A percentile compares a stretch with the other conserved stretches of the same genome.
Evolutionary conservation across 1,284 basidiomycete species (phyloP).

Genomic region (Leccinum pallidistipes): DNA sequence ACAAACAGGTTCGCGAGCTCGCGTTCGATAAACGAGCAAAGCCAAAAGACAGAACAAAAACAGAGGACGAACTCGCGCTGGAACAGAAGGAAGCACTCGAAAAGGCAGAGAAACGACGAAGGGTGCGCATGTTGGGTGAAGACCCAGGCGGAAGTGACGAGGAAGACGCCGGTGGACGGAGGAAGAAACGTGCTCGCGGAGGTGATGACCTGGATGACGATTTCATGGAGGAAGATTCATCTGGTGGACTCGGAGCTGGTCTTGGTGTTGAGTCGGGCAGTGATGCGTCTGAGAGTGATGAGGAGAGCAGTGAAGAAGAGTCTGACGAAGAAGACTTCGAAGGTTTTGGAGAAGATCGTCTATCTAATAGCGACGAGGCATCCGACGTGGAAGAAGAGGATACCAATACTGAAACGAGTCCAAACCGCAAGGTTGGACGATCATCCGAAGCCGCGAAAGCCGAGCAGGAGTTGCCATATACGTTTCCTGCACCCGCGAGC

Average conservation of each 20-base stretch:
- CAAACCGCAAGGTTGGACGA: constrained; percentile 29
- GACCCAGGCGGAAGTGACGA: constrained; percentile 63
- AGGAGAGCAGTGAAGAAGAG: constrained; percentile 43
- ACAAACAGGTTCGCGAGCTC: constrained; percentile 89
- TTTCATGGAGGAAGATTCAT: constrained; percentile 59
- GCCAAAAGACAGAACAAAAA: constrained; percentile 95
- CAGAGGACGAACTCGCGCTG: constrained; percentile 89
- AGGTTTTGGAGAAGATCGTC: constrained; percentile 38
- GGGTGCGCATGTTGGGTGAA: constrained; percentile 87
- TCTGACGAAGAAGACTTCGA: constrained; percentile 40
- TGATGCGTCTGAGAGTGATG: constrained; percentile 27
- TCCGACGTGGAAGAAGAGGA: constrained; percentile 42
- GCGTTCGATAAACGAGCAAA: constrained; percentile 93
- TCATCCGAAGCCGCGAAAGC: constrained; percentile 32
- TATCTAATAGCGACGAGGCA: constrained; percentile 34
- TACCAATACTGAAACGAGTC: constrained; percentile 41
- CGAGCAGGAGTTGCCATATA: constrained; percentile 79
- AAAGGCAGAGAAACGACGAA: constrained; percentile 79
- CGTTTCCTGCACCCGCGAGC: constrained; percentile 84
- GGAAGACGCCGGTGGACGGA: constrained; percentile 45
- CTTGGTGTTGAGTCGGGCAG: constrained; percentile 37
- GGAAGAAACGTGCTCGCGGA: constrained; percentile 49
- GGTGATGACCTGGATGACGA: constrained; percentile 94
- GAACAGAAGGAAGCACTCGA: constrained; percentile 89
- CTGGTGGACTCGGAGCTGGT: constrained; percentile 52